Base-by-base conservation (phyloP, 164 flowering plant species). In the Stephania japonica region DNA sequence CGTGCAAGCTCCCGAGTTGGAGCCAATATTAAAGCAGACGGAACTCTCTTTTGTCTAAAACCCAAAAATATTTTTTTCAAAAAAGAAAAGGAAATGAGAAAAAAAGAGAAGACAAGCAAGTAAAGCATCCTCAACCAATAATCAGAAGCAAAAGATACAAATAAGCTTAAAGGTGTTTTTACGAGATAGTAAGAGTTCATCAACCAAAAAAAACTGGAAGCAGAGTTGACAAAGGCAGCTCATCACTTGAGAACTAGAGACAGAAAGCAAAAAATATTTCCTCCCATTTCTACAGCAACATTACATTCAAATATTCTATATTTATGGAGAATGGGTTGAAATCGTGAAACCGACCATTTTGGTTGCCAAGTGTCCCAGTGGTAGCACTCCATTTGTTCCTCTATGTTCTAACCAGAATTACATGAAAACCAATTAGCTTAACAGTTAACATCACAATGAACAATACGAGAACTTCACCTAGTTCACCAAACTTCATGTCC, bases 1-100 rank as follows among this genome's bases (percentile, higher is more conserved):
- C 81, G 79, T 6, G 83, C 83, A 67, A 81, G 80, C 72, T 81
- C 83, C 11, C 81, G 72, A 41, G 81, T 81, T 50, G 83, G 83
- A 21, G 83, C 81, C 73, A 81, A 43, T 25, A 81, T 64, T 27
- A 81, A 78, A 63, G 79, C 78, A 68, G 79, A 70, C 63, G 83
- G 83, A 38, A 71, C 63, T 62, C 71, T 66, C 61, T 41, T 78
- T 42, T 68, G 77, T 77, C 83, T 81, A 26, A 27, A 56, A 24
- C 62, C 6, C 42, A 65, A 72, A 38, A 24, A 19, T n/a, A n/a
- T n/a, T n/a, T 32, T 32, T 32, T 32, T 32, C 38, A 2, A 32
- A 12, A 19, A 66, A 27, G n/a, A 25, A 75, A 65, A 27, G n/a
- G 13, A 56, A 5, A 41, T 24, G 4, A 65, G 7, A 16, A 8